Evolutionary conservation across 2,329 filamentous ascomycete genomes (phyloP).

Genomic region (Venturia asperata): DNA sequence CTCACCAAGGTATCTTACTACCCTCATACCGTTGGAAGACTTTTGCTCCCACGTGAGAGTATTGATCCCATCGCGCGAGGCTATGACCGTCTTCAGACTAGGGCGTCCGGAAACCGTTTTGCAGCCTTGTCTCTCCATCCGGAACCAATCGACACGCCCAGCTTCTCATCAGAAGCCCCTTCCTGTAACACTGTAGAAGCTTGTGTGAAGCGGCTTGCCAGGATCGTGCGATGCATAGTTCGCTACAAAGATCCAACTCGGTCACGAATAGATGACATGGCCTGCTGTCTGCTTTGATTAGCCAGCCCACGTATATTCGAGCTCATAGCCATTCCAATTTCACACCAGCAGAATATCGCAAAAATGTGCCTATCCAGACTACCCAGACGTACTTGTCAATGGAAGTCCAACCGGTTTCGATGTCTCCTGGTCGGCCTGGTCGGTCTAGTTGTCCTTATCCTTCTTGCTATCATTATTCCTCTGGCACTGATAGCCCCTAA

Average conservation of each 20-base stretch:
- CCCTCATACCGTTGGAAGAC: neutral
- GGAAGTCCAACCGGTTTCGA: neutral
- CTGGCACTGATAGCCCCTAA: neutral
- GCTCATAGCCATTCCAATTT: neutral
- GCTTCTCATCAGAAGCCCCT: neutral
- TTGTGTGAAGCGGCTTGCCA: neutral
- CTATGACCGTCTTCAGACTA: too few species aligned
- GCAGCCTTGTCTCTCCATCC: neutral
- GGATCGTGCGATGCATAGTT: neutral
- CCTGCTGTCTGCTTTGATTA: neutral
- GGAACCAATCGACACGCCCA: neutral
- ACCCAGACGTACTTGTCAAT: neutral
- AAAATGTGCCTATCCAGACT: neutral
- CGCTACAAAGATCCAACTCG: neutral
- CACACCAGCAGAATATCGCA: neutral
- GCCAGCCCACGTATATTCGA: neutral
- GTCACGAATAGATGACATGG: neutral
- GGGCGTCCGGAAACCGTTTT: too few species aligned
- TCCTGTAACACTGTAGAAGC: neutral
- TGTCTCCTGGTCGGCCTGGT: conserved; percentile 7
- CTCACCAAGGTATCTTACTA: neutral
- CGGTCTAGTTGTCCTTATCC: neutral
- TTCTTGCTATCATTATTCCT: conserved; percentile 12
- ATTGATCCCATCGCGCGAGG: too few species aligned
- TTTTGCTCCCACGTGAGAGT: neutral